Base-by-base conservation (phyloP, 2,329 filamentous ascomycete species). In the Xylaria sp. region DNA sequence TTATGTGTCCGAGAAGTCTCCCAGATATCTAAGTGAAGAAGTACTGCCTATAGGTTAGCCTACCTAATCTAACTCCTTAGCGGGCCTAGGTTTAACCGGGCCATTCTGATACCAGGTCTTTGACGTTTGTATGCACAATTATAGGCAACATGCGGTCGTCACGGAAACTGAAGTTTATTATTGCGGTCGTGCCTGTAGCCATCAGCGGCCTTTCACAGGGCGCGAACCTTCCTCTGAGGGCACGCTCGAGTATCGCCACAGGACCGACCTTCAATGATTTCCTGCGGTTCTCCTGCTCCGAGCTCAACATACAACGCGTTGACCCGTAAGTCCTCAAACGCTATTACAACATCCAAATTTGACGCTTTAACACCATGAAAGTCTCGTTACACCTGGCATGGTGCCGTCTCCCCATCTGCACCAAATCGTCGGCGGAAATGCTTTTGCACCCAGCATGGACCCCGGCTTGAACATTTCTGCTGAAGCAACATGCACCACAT, bases 401-500 rank as follows among this genome's bases (percentile, higher is more conserved):
- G 53, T 57, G 23, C 23, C 36, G 36, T 57, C 53, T 3, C 53
- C 53, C 20, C 53, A 56, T 28, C 32, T 41, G 6, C 53, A 56
- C 53, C 53, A 56, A 41, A 41, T 56, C 28, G 53, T 56, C 7
- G 53, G 53, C n/a, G 53, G 53, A 12, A 41, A 56, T 41, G 32
- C 53, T 18, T 56, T 56, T 56, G 32, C 30, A 36, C 52, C 52
- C 36, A 55, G 52, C 52, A 55, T 55, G 52, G 52, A 55, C n/a
- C 30, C 32, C 4, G 18, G 52, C 18, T 55, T 55, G 52, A 55
- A 55, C 30, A 55, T 55, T 10, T 55, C 52, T 20, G 30, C 30
- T 36, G 52, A 55, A 55, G 52, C 52, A 20, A 55, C 52, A 55
- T 55, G 52, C 32, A 55, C 52, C 10, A 55, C 32, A 36, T 39